Evolutionary conservation across 169 alveolate genomes (phyloP).

Genomic region (Perkinsus olseni): DNA sequence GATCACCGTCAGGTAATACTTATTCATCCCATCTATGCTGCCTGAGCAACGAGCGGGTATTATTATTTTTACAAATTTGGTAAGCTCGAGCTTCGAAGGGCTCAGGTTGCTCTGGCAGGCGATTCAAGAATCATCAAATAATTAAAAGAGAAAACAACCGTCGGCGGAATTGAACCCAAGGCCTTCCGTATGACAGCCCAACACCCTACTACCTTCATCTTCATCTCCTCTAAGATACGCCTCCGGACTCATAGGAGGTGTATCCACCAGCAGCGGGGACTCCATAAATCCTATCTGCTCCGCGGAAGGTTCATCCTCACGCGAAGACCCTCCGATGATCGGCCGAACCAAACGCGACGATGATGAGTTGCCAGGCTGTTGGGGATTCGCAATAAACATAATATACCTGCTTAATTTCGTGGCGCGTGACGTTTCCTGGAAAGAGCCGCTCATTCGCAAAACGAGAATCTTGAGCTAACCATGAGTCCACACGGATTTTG

Average conservation of each 20-base stretch:
- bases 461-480: background rate
- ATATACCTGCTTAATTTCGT: background rate
- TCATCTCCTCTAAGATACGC: background rate
- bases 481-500: background rate
- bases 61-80: no score
- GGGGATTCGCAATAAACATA: no score
- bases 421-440: no score
- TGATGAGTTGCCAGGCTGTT: background rate
- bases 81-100: no score
- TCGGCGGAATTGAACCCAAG: background rate
- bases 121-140: no score
- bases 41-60: no score
- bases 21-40: no score
- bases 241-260: background rate
- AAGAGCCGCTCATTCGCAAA: background rate
- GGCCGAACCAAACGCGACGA: background rate
- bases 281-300: background rate
- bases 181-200: background rate
- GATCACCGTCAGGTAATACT: no score
- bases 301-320: background rate
- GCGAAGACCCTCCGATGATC: background rate
- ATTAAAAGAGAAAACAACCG: background rate
- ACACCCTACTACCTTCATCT: background rate
- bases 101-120: no score
- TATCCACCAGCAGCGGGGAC: background rate